These are phyloP conservation scores for Ceratobasidium sp. DNA, from an alignment of 1,284 basidiomycete genomes.

Conservation along the genomic window DNA sequence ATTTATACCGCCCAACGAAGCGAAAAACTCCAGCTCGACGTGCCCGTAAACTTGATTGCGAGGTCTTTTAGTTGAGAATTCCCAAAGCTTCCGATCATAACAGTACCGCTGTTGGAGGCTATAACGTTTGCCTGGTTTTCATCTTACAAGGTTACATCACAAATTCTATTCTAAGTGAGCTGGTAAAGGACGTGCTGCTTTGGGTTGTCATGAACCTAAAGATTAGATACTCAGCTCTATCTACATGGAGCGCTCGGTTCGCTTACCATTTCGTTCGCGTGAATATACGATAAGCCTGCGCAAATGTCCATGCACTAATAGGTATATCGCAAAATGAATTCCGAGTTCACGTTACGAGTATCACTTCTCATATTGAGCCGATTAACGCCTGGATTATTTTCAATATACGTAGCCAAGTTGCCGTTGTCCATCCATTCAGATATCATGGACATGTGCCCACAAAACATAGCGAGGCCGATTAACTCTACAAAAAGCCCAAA, in stretches of 20 bases:
- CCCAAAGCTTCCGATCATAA: background rate
- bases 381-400: background rate
- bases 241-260: no score
- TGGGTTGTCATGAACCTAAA: no score
- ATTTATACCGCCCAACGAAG: background rate
- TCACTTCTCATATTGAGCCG: no score
- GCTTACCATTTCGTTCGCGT: background rate
- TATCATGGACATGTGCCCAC: background rate
- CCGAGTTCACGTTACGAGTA: no score
- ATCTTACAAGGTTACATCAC: no score
- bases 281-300: constrained; percentile 1
- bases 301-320: background rate
- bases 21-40: background rate
- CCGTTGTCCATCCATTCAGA: constrained; percentile 1
- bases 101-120: background rate
- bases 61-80: background rate
- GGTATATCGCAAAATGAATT: no score
- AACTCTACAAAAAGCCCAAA: no score
- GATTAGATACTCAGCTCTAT: no score
- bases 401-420: background rate
- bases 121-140: background rate
- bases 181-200: no score
- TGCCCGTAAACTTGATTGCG: background rate
- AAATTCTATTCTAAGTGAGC: no score
- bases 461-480: background rate